phyloP scores from a whole-genome alignment of 2,329 filamentous ascomycete species.

The Fusarium caatingaense region DNA sequence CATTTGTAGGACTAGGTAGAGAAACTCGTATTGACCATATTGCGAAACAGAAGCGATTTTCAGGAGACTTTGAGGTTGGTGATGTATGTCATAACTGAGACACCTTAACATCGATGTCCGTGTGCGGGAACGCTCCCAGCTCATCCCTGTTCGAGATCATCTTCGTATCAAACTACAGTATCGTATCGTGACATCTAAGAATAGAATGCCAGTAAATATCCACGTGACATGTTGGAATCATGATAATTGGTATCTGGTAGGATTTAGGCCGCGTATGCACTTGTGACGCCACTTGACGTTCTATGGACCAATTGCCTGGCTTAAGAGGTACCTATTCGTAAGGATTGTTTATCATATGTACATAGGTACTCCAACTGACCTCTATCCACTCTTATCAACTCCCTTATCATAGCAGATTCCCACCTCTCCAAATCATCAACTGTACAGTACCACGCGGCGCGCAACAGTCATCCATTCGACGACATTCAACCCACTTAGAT shows the following conservation, averaged over 20 bases:
- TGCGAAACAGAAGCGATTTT: neutral
- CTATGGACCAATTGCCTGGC: neutral
- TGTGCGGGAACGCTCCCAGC: neutral
- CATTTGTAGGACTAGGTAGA: too few species aligned
- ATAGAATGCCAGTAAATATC: slow-evolving; percentile 9
- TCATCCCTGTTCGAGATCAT: neutral
- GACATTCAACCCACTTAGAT: slow-evolving; percentile 28
- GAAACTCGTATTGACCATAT: neutral
- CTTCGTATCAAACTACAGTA: slow-evolving; percentile 4
- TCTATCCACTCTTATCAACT: slow-evolving; percentile 13
- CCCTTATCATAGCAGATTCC: slow-evolving; percentile 19
- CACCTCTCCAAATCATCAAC: slow-evolving; percentile 4
- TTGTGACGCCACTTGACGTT: neutral
- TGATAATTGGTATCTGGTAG: neutral
- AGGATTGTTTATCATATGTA: neutral
- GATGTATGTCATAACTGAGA: neutral
- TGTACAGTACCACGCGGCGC: slow-evolving; percentile 12
- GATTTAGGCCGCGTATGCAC: slow-evolving; percentile 29
- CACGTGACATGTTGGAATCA: slow-evolving; percentile 20
- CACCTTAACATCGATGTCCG: neutral
- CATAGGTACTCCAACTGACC: too few species aligned
- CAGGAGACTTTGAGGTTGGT: neutral
- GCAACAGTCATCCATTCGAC: slow-evolving; percentile 35
- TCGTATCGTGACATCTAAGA: slow-evolving; percentile 13
- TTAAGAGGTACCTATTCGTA: neutral